Evolutionary conservation across 2,329 filamentous ascomycete genomes (phyloP), one percentile per base, ranked within the genome.

Genomic region (Neofusicoccum laricinum): DNA sequence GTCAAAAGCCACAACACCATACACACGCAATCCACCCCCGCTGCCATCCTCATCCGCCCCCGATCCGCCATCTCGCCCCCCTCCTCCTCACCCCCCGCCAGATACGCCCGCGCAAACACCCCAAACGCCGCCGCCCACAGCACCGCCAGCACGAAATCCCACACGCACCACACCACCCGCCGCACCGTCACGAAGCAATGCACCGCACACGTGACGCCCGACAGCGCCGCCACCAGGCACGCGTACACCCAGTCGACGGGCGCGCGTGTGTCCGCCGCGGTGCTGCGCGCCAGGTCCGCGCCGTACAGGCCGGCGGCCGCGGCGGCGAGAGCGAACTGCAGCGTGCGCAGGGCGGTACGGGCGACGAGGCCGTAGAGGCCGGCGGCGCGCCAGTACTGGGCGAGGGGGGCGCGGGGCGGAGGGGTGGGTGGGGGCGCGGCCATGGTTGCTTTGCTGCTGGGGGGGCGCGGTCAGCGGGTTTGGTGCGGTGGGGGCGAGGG

Each of bases 141-240:
- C 57, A 48, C 57, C 15, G 12, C 25, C 2, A 61, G 19, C 10
- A 38, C 57, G 25, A 19, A 32, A n/a, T 61, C 57, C 41, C 57
- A 61, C 30, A 48, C 41, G 40, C 40, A 46, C 57, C 41, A 61
- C n/a, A 17, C 57, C 6, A 48, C 43, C 15, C n/a, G n/a, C 30
- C 3, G n/a, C 10, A 32, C 57, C n/a, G 57, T 61, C 25, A n/a
- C 57, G 41, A 61, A 48, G 57, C 57, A 61, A n/a, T 48, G 57
- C 10, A 38, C 17, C 2, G 14, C 17, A 30, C 57, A 61, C 25
- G 57, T 61, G 7, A 61, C 7, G 10, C 30, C 41, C 15, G 57
- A 61, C 57, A 61, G 57, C 8, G 25, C 57, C 4, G 57, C 57
- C 15, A 34, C 40, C 1, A 61, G 41, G 15, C 48, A 41, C 11